Conservation (phyloP, 2,329 filamentous ascomycete species). For the Myriangium duriaei region DNA sequence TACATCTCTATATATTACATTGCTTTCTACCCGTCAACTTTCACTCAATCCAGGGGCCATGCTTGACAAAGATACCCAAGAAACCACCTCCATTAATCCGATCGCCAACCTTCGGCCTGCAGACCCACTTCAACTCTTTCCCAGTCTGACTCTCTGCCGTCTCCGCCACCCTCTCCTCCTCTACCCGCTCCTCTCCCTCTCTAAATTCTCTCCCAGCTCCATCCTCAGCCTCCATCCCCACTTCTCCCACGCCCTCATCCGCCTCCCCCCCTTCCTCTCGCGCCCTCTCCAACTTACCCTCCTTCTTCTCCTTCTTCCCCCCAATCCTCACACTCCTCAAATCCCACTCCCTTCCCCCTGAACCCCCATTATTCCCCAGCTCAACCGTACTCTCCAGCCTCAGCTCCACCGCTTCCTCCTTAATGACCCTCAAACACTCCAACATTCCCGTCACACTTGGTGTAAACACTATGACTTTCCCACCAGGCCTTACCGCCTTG, state of each 20-base stretch:
- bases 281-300: no score
- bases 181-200: no score
- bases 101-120: constrained; percentile 28
- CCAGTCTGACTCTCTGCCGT: constrained; percentile 5
- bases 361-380: constrained; percentile 36
- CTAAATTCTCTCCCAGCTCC: no score
- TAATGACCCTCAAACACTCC: constrained; percentile 46
- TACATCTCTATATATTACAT: no score
- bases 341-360: constrained; percentile 52
- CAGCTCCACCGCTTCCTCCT: constrained; percentile 42
- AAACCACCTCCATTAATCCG: constrained; percentile 27
- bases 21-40: no score
- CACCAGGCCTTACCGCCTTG: constrained; percentile 50
- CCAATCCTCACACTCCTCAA: constrained; percentile 36
- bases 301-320: constrained; percentile 6
- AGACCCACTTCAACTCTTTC: constrained; percentile 21
- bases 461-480: constrained; percentile 56
- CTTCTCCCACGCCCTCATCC: no score
- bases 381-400: constrained; percentile 49
- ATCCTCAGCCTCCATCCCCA: no score
- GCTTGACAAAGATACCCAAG: constrained; percentile 25
- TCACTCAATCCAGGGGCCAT: no score
- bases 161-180: constrained; percentile 1
- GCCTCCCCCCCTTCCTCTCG: no score
- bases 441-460: constrained; percentile 70